A percentile compares a stretch with the other conserved stretches of the same genome.
These are phyloP conservation scores for Rhododendron kiyosumense DNA, from an alignment of 148 eudicot species.

Conservation along the genomic window DNA sequence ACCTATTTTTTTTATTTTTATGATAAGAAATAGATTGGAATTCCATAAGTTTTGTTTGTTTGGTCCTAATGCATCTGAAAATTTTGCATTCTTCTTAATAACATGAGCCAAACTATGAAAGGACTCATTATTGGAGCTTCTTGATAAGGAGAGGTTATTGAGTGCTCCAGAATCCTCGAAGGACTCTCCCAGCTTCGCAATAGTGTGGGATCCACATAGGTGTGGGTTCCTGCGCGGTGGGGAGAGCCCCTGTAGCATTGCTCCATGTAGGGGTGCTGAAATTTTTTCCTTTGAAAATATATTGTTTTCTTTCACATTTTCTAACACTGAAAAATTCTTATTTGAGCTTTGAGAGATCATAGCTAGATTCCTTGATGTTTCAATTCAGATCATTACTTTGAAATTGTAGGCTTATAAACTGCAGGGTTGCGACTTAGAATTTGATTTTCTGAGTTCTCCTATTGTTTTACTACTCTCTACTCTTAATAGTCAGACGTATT, in stretches of 20 bases:
- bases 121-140: neutral
- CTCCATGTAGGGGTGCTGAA: too few relatives aligned
- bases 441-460: neutral
- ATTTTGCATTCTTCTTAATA: neutral
- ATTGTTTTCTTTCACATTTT: neutral
- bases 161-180: neutral
- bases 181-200: neutral
- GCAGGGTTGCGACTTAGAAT: neutral
- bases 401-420: neutral
- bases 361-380: neutral
- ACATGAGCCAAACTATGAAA: neutral
- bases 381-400: neutral
- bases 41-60: neutral
- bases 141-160: neutral
- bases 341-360: neutral
- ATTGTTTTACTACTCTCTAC: neutral
- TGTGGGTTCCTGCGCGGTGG: neutral
- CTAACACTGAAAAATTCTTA: neutral
- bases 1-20: neutral
- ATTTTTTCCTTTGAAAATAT: neutral
- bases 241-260: too few relatives aligned
- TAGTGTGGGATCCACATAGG: neutral
- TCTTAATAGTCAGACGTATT: neutral
- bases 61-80: neutral
- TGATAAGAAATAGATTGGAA: neutral